A percentile compares a stretch with the other conserved stretches of the same genome.
phyloP scores from a whole-genome alignment of 2,329 filamentous ascomycete genomes.

The Akanthomyces dipterigenus region DNA sequence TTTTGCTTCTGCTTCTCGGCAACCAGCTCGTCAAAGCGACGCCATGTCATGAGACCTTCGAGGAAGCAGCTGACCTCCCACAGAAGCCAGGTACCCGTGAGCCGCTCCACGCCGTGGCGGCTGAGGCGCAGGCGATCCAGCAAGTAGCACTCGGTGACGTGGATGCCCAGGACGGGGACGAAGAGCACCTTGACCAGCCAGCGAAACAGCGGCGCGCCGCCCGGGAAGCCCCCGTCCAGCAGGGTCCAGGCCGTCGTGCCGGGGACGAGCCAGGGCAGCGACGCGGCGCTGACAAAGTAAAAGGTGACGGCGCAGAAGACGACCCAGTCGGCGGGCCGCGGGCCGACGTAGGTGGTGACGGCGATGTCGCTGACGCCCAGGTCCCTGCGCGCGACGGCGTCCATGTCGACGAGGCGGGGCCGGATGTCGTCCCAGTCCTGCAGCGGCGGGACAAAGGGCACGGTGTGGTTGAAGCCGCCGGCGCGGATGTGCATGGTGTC shows the following conservation, averaged over 20 bases:
- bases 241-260: constrained; percentile 43
- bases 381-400: constrained; percentile 45
- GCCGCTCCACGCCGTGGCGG: constrained; percentile 40
- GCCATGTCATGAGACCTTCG: constrained; percentile 46
- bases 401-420: constrained; percentile 65
- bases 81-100: constrained; percentile 43
- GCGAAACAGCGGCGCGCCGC: constrained; percentile 51
- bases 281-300: constrained; percentile 46
- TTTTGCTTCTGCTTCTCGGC: constrained; percentile 29
- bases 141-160: constrained; percentile 55
- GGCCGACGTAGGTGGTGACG: constrained; percentile 34
- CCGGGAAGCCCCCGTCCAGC: constrained; percentile 46
- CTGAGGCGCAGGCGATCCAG: constrained; percentile 42
- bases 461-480: constrained; percentile 31
- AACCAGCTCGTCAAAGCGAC: constrained; percentile 37
- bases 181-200: constrained; percentile 54
- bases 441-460: constrained; percentile 67
- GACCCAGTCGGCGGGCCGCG: constrained; percentile 39
- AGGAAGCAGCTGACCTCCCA: constrained; percentile 49
- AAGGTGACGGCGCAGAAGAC: constrained; percentile 49
- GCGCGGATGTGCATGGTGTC: constrained; percentile 16
- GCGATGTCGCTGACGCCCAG: constrained; percentile 51
- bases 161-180: constrained; percentile 54
- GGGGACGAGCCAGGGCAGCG: constrained; percentile 41
- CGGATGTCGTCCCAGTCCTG: constrained; percentile 60